Evolutionary conservation across 2,329 filamentous ascomycete genomes (phyloP).

Genomic region (Sordariomycetes sp.): DNA sequence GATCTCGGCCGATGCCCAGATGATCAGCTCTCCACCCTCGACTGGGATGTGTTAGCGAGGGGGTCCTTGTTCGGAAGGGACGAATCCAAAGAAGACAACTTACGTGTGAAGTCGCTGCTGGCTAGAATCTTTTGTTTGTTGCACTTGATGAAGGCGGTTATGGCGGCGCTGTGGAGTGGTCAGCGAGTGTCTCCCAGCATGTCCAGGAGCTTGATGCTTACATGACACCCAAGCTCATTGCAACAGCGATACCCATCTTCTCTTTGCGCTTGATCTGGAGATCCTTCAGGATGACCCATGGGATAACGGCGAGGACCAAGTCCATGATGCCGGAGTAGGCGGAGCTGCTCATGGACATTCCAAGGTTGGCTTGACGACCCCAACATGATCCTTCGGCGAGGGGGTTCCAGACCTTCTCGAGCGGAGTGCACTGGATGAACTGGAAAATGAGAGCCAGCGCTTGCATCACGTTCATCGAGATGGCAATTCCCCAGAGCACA

Average conservation of each 20-base stretch:
- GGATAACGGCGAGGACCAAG: slow-evolving; percentile 5
- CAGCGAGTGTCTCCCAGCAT: no score
- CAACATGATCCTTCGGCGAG: neutral
- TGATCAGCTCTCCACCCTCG: slow-evolving; percentile 6
- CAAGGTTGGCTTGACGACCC: slow-evolving; percentile 3
- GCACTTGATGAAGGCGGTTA: slow-evolving; percentile 4
- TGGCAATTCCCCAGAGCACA: slow-evolving; percentile 12
- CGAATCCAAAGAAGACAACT: no score
- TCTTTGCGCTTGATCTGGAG: slow-evolving; percentile 6
- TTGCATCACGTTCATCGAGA: slow-evolving; percentile 11
- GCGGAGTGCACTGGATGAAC: slow-evolving; percentile 9
- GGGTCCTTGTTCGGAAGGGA: no score
- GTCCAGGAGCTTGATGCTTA: no score
- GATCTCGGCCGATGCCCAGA: slow-evolving; percentile 9
- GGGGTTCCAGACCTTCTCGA: slow-evolving; percentile 3
- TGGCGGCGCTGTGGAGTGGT: slow-evolving; percentile 4
- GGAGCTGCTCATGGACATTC: slow-evolving; percentile 3
- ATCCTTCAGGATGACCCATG: slow-evolving; percentile 6
- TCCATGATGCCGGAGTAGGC: slow-evolving; percentile 7
- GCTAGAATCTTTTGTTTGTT: neutral
- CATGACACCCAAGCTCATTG: slow-evolving; percentile 7
- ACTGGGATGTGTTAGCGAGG: neutral
- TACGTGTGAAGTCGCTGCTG: neutral
- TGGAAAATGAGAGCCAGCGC: slow-evolving; percentile 8
- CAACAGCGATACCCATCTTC: slow-evolving; percentile 7